Percentiles rank a stretch among this genome's conserved stretches.
phyloP scores from a whole-genome alignment of 257 asterid genomes.

The Penstemon davidsonii region DNA sequence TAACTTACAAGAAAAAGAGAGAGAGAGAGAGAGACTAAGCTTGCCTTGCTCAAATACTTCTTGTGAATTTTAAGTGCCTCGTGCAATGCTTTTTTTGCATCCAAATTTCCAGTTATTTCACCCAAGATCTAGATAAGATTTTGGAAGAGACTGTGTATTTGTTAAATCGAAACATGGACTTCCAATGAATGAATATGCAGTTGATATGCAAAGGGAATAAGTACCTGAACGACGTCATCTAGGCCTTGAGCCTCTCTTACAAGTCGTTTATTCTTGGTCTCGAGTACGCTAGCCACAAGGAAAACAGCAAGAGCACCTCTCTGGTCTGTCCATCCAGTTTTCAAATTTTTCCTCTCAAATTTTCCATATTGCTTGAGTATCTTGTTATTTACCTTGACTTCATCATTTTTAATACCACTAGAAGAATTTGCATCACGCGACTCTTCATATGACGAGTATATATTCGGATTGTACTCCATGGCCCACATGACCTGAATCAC shows the following conservation, averaged over 20 bases:
- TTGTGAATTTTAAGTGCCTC: conserved; percentile 78
- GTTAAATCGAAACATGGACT: not conserved
- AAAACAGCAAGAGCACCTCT: conserved; percentile 79
- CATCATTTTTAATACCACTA: conserved; percentile 29
- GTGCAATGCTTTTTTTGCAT: conserved; percentile 77
- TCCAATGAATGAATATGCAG: not conserved
- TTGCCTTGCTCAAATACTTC: conserved; percentile 86
- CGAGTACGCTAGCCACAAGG: conserved; percentile 91
- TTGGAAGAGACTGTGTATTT: conserved; percentile 11
- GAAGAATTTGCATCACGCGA: conserved; percentile 37
- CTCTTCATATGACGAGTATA: conserved; percentile 62
- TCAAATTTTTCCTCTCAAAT: conserved; percentile 73
- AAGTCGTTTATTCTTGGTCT: conserved; percentile 78
- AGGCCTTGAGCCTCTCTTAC: conserved; percentile 87
- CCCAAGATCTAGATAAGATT: conserved; percentile 66
- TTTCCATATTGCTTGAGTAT: conserved; percentile 76
- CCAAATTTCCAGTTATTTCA: conserved; percentile 87
- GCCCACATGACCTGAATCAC: conserved; percentile 92
- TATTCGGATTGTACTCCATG: conserved; percentile 91
- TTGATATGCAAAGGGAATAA: not conserved
- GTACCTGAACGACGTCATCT: conserved; percentile 88
- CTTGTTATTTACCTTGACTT: conserved; percentile 46
- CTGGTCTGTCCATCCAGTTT: conserved; percentile 78
- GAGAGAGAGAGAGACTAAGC: conserved; percentile 24
- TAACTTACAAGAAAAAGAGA: not conserved